These are phyloP conservation scores for Myrica gale DNA, from an alignment of 306 rosid genomes.

Conservation along the genomic window DNA sequence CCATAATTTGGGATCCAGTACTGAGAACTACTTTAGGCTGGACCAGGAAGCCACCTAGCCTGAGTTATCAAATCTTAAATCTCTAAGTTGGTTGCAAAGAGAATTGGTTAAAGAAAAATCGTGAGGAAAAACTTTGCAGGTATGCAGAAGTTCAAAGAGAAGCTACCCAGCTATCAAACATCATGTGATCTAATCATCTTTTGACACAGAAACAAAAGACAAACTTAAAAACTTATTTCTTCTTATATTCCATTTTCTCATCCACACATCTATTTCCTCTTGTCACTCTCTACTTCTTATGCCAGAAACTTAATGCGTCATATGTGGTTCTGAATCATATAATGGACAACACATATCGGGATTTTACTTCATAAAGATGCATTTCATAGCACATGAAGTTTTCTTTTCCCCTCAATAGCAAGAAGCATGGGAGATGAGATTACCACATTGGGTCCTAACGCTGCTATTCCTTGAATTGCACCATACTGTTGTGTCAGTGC, in stretches of 20 bases:
- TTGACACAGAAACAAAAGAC: background rate
- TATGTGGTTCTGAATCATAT: background rate
- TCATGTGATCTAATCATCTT: background rate
- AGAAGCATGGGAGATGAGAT: constrained; percentile 31
- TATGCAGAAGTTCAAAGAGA: background rate
- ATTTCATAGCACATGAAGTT: constrained; percentile 4
- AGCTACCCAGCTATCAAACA: background rate
- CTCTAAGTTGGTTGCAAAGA: no score
- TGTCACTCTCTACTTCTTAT: background rate
- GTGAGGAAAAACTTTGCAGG: background rate
- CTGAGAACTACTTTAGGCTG: no score
- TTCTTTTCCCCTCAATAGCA: constrained; percentile 8
- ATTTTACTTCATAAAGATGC: constrained; percentile 12
- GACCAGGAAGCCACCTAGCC: no score
- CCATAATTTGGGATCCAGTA: background rate
- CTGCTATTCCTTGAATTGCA: constrained; percentile 78
- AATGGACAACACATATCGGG: constrained; percentile 7
- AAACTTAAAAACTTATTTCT: constrained; percentile 6
- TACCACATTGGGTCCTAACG: constrained; percentile 81
- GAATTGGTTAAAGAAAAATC: background rate
- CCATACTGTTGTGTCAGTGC: constrained; percentile 84
- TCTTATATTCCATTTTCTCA: constrained; percentile 1
- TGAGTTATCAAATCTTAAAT: no score
- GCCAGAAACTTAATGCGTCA: background rate
- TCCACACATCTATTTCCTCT: constrained; percentile 1